Evolutionary conservation across 73 alveolate species (phyloP).

Genomic region (Symbiodinium natans): DNA sequence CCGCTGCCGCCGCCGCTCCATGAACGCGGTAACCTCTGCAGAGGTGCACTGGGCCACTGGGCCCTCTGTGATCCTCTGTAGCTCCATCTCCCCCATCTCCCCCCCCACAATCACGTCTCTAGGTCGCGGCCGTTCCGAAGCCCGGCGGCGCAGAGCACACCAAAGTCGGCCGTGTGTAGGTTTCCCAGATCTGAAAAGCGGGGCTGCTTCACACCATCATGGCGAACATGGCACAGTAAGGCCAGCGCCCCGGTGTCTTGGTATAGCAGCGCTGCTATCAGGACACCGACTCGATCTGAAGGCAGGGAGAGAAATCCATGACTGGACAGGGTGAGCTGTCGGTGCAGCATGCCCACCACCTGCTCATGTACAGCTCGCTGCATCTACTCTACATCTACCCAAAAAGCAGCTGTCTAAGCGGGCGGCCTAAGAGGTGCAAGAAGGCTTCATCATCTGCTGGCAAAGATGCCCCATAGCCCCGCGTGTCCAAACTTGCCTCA

Average conservation of each 20-base stretch:
- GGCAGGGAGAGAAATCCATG: background rate
- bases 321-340: too few species aligned
- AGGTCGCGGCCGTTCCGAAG: slow-evolving; percentile 47
- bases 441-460: slow-evolving; percentile 21
- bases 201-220: background rate
- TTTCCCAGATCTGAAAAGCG: slow-evolving; percentile 57
- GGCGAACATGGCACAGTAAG: background rate
- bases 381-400: too few species aligned
- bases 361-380: too few species aligned
- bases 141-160: slow-evolving; percentile 59
- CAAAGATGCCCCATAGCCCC: slow-evolving; percentile 40
- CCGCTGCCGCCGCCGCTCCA: slow-evolving; percentile 53
- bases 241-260: slow-evolving; percentile 11
- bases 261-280: slow-evolving; percentile 43
- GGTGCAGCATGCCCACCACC: too few species aligned
- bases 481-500: slow-evolving; percentile 56
- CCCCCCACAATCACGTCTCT: background rate
- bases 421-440: slow-evolving; percentile 22
- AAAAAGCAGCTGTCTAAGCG: too few species aligned
- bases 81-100: too few species aligned
- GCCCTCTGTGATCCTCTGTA: too few species aligned
- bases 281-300: slow-evolving; percentile 53
- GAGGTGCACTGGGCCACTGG: background rate
- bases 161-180: slow-evolving; percentile 84
- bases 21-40: slow-evolving; percentile 40